Base-by-base conservation (phyloP, 805 yeast genomes). In the Soucietia sequanensis region DNA sequence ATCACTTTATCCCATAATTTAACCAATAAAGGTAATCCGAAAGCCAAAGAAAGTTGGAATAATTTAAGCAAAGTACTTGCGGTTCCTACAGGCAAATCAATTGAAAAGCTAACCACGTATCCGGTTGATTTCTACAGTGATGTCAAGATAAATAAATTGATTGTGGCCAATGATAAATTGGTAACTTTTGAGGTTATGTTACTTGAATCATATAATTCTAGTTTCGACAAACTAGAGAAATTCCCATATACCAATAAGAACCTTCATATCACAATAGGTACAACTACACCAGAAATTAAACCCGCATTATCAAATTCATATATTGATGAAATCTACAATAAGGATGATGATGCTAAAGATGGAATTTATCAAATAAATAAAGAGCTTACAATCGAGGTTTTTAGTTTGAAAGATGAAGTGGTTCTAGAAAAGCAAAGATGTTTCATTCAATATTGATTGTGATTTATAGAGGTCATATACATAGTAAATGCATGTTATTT, bases 201-300 rank as follows among this genome's bases (percentile, higher is more conserved):
- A 3, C 30, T 31, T 11, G 38, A 37, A 20, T 13, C 24, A n/a
- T 20, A 27, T 14, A 16, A 29, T 26, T 23, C 24, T 4, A 16
- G 15, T 7, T 13, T 13, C 11, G 17, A 24, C 10, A 21, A 27
- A 15, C 23, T 31, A 16, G 7, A 19, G 24, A 11, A 21, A 16
- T 16, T 31, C 26, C 28, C 31, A 10, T 29, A 29, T 14, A 29
- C 19, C 17, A 55, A 44, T 31, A 23, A 34, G n/a, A 30, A 38
- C 31, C 36, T 43, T n/a, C 97, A 90, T 53, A 74, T 89, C 27
- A 90, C 97, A 0, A 50, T 87, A 10, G 95, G 90, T 0, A 75
- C 86, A 0, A 50, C 62, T 2, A 47, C 63, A 1, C 62, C 64
- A 0, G 58, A 58, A 0, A 64, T 73, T 3, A 63, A 57, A 33